A percentile compares a stretch with the other conserved stretches of the same genome.
Conservation (phyloP, 306 rosid species). For the Medicago truncatula region DNA sequence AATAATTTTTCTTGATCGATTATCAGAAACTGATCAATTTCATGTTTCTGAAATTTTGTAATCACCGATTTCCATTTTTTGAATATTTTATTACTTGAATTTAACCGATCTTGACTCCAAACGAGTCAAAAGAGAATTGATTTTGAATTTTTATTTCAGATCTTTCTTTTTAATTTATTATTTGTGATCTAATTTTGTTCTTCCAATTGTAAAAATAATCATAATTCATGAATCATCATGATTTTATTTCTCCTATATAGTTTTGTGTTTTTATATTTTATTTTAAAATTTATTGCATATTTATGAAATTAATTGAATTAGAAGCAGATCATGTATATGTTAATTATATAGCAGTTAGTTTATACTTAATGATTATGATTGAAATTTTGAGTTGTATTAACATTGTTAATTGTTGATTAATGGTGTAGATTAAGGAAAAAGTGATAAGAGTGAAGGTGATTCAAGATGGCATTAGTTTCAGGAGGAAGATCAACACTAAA, state of each 20-base stretch:
- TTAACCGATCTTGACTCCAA: slow-evolving; percentile 9
- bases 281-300: neutral
- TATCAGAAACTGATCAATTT: neutral
- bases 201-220: neutral
- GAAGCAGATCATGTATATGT: too few relatives aligned
- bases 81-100: neutral
- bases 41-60: too few relatives aligned
- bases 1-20: slow-evolving; percentile 23
- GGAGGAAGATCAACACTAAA: slow-evolving; percentile 78
- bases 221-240: neutral
- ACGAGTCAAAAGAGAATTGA: slow-evolving; percentile 31
- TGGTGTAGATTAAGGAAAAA: slow-evolving; percentile 41
- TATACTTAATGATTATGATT: neutral
- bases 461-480: slow-evolving; percentile 69
- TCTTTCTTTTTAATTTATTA: neutral
- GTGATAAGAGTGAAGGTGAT: slow-evolving; percentile 30
- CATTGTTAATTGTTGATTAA: slow-evolving; percentile 29
- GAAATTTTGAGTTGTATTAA: slow-evolving; percentile 8
- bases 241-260: neutral
- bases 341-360: neutral
- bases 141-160: slow-evolving; percentile 36
- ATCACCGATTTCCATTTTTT: too few relatives aligned
- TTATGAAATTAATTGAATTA: slow-evolving; percentile 5
- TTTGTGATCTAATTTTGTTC: slow-evolving; percentile 14
- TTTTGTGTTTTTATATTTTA: too few relatives aligned